These are phyloP conservation scores for Trichoderma atrobrunneum DNA, from an alignment of 2,329 filamentous ascomycete genomes.

Conservation along the genomic window DNA sequence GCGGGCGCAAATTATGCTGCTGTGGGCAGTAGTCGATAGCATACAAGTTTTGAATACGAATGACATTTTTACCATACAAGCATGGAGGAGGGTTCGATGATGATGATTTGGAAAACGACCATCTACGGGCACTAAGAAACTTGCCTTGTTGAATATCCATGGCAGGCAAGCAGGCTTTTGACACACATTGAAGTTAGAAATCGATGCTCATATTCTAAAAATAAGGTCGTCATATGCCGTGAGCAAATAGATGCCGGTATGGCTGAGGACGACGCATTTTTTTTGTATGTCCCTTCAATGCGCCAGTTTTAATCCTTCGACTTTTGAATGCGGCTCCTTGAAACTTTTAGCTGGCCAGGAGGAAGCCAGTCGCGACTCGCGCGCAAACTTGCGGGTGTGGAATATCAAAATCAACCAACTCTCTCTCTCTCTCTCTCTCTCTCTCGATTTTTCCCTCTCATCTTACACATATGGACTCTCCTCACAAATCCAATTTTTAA, in stretches of 20 bases:
- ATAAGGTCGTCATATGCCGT: background rate
- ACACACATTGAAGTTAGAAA: background rate
- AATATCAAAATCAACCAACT: background rate
- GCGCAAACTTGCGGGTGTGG: background rate
- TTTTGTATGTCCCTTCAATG: slow-evolving; percentile 13
- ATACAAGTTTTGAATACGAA: background rate
- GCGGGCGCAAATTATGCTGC: slow-evolving; percentile 32
- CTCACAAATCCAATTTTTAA: slow-evolving; percentile 28
- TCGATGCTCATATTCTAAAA: background rate
- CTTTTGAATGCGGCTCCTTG: background rate
- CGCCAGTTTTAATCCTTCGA: background rate
- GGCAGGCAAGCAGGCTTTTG: background rate
- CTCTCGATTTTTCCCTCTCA: background rate
- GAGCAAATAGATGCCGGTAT: background rate
- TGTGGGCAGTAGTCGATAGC: slow-evolving; percentile 23
- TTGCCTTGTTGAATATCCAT: background rate
- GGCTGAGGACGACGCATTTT: background rate
- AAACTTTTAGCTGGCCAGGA: background rate
- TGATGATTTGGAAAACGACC: background rate
- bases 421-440: background rate
- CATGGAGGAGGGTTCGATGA: background rate
- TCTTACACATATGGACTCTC: background rate
- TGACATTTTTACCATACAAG: background rate
- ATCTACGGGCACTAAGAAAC: background rate
- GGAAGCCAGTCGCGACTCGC: background rate